These are phyloP conservation scores for Tephrocybe sp. DNA, from an alignment of 768 basidiomycete genomes.

Conservation along the genomic window DNA sequence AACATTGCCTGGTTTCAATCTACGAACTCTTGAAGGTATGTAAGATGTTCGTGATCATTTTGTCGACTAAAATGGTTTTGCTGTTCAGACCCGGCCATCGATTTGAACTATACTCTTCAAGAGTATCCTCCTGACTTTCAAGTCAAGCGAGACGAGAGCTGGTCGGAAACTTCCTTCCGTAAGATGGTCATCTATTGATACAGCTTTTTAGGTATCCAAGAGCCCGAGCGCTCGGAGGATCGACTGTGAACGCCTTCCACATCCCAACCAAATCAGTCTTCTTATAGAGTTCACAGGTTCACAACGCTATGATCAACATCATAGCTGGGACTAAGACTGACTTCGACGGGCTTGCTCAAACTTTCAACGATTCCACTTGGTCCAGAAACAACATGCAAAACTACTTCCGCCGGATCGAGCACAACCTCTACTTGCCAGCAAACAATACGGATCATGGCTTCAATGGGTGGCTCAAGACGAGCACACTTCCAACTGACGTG, in stretches of 20 bases:
- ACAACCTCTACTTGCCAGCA: slow-evolving; percentile 20
- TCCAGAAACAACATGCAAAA: slow-evolving; percentile 28
- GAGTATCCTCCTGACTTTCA: slow-evolving; percentile 27
- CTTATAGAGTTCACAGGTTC: slow-evolving; percentile 14
- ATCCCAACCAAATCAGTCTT: not conserved
- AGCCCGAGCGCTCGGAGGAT: slow-evolving; percentile 29
- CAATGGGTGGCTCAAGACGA: slow-evolving; percentile 29
- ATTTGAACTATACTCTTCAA: slow-evolving; percentile 25
- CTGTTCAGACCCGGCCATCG: slow-evolving; percentile 23
- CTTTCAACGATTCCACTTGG: slow-evolving; percentile 27
- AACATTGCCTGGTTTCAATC: slow-evolving; percentile 24
- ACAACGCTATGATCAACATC: slow-evolving; percentile 30
- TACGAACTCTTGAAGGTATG: slow-evolving; percentile 24
- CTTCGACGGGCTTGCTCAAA: slow-evolving; percentile 24
- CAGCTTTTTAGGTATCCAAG: slow-evolving; percentile 25
- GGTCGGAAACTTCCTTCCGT: slow-evolving; percentile 11
- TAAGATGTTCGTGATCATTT: too few species aligned
- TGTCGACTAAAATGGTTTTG: too few species aligned
- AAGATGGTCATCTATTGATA: not conserved
- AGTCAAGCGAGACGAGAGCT: slow-evolving; percentile 21
- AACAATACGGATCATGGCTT: slow-evolving; percentile 25
- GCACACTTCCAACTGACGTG: slow-evolving; percentile 19
- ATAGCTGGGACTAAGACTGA: slow-evolving; percentile 23
- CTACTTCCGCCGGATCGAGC: slow-evolving; percentile 29
- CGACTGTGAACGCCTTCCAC: slow-evolving; percentile 20